Evolutionary conservation across 1,284 basidiomycete species (phyloP).

Genomic region (Pholiota adiposa): DNA sequence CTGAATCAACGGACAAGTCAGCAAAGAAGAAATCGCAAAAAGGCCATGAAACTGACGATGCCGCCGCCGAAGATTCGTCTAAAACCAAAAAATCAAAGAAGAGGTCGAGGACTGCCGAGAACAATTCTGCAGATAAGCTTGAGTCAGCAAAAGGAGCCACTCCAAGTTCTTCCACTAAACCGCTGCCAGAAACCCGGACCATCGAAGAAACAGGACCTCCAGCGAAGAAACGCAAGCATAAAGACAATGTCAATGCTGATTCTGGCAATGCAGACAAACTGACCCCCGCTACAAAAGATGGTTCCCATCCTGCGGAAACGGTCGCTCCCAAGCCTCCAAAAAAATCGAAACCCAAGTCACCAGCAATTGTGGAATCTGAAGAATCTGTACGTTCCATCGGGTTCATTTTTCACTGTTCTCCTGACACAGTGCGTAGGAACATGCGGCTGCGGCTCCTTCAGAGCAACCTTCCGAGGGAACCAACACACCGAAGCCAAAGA

Average conservation of each 20-base stretch:
- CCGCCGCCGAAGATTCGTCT: neutral
- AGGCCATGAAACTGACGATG: neutral
- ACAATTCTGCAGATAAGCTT: neutral
- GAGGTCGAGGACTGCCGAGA: constrained; percentile 2
- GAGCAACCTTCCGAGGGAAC: neutral
- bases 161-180: neutral
- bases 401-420: neutral
- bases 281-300: neutral
- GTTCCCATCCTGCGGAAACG: neutral
- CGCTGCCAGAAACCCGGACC: neutral
- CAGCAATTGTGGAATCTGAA: neutral
- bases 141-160: neutral
- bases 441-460: neutral
- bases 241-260: neutral
- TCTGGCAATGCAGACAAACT: neutral
- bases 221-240: constrained; percentile 22
- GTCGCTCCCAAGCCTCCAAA: constrained; percentile 3
- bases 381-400: neutral
- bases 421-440: neutral
- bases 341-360: constrained; percentile 6
- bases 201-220: constrained; percentile 6
- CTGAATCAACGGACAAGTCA: neutral
- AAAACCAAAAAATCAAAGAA: constrained; percentile 20
- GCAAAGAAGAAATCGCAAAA: neutral
- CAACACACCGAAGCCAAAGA: neutral